Percentiles rank a stretch among this genome's conserved stretches.
Evolutionary conservation across 148 eudicot species (phyloP).

Genomic region (Cornus florida): DNA sequence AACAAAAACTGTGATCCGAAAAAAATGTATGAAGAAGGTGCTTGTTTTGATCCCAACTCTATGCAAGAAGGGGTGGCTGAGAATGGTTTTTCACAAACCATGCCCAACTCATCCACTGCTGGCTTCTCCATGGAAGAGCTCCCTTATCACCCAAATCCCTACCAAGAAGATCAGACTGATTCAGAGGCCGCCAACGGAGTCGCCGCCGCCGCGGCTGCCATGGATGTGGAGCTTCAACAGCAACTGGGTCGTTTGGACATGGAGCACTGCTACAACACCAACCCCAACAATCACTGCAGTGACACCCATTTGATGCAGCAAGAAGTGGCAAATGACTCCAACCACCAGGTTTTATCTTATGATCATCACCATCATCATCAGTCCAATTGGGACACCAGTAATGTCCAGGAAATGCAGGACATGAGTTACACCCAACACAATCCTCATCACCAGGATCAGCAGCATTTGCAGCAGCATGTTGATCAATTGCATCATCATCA

Average conservation of each 20-base stretch:
- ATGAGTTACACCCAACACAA: slow-evolving; percentile 20
- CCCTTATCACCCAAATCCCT: slow-evolving; percentile 19
- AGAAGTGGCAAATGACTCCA: neutral
- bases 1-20: neutral
- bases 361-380: slow-evolving; percentile 31
- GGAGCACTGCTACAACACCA: neutral
- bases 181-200: neutral
- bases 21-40: slow-evolving; percentile 45
- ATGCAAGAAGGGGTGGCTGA: slow-evolving; percentile 35
- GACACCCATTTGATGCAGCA: too few relatives aligned
- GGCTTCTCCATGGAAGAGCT: slow-evolving; percentile 39
- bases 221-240: slow-evolving; percentile 28
- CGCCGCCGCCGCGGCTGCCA: neutral
- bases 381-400: slow-evolving; percentile 23
- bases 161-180: slow-evolving; percentile 1
- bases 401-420: slow-evolving; percentile 10
- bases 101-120: slow-evolving; percentile 12
- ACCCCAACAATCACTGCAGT: too few relatives aligned
- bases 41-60: slow-evolving; percentile 52
- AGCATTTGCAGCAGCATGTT: slow-evolving; percentile 7
- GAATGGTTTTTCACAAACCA: slow-evolving; percentile 41
- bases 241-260: slow-evolving; percentile 21
- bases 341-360: slow-evolving; percentile 15
- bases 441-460: slow-evolving; percentile 1
- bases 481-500: slow-evolving; percentile 14